Base-by-base conservation (phyloP, 2,329 filamentous ascomycete species). In the Penicillium sp. region DNA sequence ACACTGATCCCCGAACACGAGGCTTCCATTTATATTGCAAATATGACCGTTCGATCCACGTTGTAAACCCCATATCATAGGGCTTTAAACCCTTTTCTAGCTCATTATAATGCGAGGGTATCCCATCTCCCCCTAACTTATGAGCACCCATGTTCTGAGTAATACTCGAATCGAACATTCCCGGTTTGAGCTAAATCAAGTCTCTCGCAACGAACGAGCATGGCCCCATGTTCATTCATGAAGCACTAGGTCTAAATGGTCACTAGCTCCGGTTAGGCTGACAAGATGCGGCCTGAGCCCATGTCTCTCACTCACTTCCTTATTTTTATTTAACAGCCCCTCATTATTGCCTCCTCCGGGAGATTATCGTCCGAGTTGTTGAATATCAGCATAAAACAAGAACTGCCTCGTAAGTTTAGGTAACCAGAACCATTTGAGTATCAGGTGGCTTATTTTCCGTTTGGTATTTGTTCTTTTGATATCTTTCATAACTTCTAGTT, bases 281-380 rank as follows among this genome's bases (percentile, higher is more conserved):
- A 63, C 55, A 61, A 59, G 53, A 59, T 61, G 62, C 48, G 61
- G 62, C 49, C 62, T 62, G 62, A 61, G 61, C 61, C 45, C 58
- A 35, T 17, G 53, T 12, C 21, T 51, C 21, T 56, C 27, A 19
- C 38, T 44, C 31, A 19, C 47, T 57, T 56, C 25, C n/a, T 36
- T 15, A 17, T 19, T 59, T 45, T 54, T 45, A 60, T 55, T 50
- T 3, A 19, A 19, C 9, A 13, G 33, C 58, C 53, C 48, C 54
- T 61, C 53, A 47, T 52, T 39, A 49, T 56, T 35, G 29, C 31
- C 50, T 39, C 48, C 39, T 33, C 56, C 59, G 61, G 56, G 15
- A 33, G 42, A 55, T 53, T 58, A 57, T 61, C 35, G 48, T 27
- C 47, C 39, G 45, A 12, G 23, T 31, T 49, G 12, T 41, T 23